Evolutionary conservation across 2,329 filamentous ascomycete species (phyloP).

Genomic region (Teratosphaeria nubilosa): DNA sequence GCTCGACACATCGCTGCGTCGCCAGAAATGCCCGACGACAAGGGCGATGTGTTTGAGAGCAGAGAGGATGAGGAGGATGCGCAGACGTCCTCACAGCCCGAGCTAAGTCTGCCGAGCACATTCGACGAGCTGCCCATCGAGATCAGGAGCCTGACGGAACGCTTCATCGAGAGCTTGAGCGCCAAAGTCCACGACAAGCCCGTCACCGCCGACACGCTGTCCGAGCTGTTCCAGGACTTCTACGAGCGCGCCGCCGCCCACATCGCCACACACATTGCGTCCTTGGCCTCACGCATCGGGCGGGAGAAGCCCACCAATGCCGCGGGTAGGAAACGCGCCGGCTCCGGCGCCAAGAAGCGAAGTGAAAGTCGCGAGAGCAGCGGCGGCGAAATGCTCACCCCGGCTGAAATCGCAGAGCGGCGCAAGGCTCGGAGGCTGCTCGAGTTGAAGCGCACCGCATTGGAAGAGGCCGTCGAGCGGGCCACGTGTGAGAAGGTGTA

Average conservation of each 20-base stretch:
- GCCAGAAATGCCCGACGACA: constrained; percentile 20
- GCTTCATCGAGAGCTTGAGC: constrained; percentile 81
- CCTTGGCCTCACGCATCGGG: constrained; percentile 63
- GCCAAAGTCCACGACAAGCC: constrained; percentile 80
- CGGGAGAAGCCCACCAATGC: constrained; percentile 49
- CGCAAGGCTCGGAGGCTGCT: constrained; percentile 68
- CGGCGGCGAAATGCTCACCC: constrained; percentile 65
- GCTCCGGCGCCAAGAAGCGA: constrained; percentile 26
- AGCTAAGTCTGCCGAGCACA: constrained; percentile 46
- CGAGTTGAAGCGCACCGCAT: constrained; percentile 62
- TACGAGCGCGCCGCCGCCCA: constrained; percentile 72
- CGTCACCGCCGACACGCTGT: constrained; percentile 70
- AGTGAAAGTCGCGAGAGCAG: constrained; percentile 29
- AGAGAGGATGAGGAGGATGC: constrained; percentile 21
- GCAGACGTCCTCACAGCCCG: constrained; percentile 10
- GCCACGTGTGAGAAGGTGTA: constrained; percentile 50
- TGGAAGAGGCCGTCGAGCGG: constrained; percentile 88
- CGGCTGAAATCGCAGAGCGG: constrained; percentile 69
- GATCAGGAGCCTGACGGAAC: constrained; percentile 79
- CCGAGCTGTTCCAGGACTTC: constrained; percentile 88
- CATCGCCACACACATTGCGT: constrained; percentile 77
- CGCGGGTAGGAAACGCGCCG: constrained; percentile 31
- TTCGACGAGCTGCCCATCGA: constrained; percentile 91
- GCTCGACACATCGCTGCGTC: constrained; percentile 29
- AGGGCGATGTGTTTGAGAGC: constrained; percentile 33